Base-by-base conservation (phyloP, 257 asterid species). In the Ocimum tenuiflorum region DNA sequence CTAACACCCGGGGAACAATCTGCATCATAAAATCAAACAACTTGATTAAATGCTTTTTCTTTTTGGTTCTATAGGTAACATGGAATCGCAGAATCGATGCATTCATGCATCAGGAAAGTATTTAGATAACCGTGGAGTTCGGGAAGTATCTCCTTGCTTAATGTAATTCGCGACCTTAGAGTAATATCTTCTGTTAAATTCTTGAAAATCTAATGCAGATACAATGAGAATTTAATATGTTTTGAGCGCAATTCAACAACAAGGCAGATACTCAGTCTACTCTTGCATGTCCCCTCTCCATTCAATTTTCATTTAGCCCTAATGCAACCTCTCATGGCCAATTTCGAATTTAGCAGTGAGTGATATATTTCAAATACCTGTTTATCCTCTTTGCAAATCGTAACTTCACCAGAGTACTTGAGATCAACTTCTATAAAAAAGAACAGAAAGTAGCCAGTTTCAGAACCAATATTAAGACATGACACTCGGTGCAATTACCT, bases 1-100 rank as follows among this genome's bases (percentile, higher is more conserved):
- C 88, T 72, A 88, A 49, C 22, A 79, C 72, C 81, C 63, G 82
- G 5, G 92, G 95, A 49, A 78, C 45, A 50, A 75, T 54, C 91
- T 87, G 85, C 59, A 24, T 4, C 53, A 33, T 8, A 20, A 48
- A 47, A 49, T 67, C 41, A 61, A 7, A 19, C 17, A 51, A 51
- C 47, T 9, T 49, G 24, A 12, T 23, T n/a, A n/a, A 17, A 42
- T 33, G 47, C 6, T n/a, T 4, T 19, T 33, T 15, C 27, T 29
- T 4, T 13, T 31, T 18, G 18, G 39, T 33, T 52, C 52, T 14
- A 29, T 11, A 18, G 3, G 3, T 13, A 14, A 27, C 12, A 33
- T 53, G 42, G 17, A 55, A 42, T 45, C 55, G 47, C 52, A 54
- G 7, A 20, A 3, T 24, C 10, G 20, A 22, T 56, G 14, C 45